These are phyloP conservation scores for Yamadazyma songkhlaensis DNA, from an alignment of 1,139 yeast genomes.

Conservation along the genomic window DNA sequence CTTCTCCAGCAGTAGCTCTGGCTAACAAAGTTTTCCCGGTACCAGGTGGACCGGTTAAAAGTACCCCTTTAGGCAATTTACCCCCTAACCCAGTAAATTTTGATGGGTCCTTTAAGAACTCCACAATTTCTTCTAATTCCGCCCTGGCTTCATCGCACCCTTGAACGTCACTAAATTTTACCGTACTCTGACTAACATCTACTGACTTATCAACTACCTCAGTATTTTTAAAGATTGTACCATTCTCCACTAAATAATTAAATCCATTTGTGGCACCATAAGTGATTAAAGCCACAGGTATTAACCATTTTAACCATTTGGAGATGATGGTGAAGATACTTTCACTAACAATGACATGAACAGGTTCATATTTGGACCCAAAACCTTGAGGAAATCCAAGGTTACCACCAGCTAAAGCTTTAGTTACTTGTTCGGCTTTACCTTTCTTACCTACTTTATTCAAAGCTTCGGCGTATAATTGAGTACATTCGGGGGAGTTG, in stretches of 20 bases:
- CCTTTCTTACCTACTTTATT: slow-evolving; percentile 72
- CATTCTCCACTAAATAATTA: slow-evolving; percentile 79
- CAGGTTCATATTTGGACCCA: slow-evolving; percentile 66
- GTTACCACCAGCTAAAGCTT: slow-evolving; percentile 17
- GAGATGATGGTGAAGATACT: slow-evolving; percentile 73
- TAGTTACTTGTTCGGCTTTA: slow-evolving; percentile 65
- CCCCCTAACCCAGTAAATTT: slow-evolving; percentile 97
- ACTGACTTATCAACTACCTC: slow-evolving; percentile 74
- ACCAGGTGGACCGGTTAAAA: slow-evolving; percentile 98
- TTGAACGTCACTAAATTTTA: slow-evolving; percentile 86
- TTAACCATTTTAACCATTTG: slow-evolving; percentile 87
- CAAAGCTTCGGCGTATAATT: slow-evolving; percentile 75
- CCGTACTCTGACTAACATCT: slow-evolving; percentile 85
- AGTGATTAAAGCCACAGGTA: slow-evolving; percentile 71
- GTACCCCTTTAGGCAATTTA: slow-evolving; percentile 92
- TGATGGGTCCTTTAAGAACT: slow-evolving; percentile 91
- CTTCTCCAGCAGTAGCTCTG: slow-evolving; percentile 99
- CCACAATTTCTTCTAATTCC: slow-evolving; percentile 95
- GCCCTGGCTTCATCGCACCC: slow-evolving; percentile 99
- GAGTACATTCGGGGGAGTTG: slow-evolving; percentile 71
- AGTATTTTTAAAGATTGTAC: slow-evolving; percentile 75
- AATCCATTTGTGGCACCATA: slow-evolving; percentile 76
- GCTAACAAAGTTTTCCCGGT: slow-evolving; percentile 98
- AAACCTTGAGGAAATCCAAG: slow-evolving; percentile 31
- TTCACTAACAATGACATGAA: slow-evolving; percentile 88